A percentile compares a stretch with the other conserved stretches of the same genome.
These are phyloP conservation scores for Wickerhamiella shivajii DNA, from an alignment of 805 yeast genomes.

Conservation along the genomic window DNA sequence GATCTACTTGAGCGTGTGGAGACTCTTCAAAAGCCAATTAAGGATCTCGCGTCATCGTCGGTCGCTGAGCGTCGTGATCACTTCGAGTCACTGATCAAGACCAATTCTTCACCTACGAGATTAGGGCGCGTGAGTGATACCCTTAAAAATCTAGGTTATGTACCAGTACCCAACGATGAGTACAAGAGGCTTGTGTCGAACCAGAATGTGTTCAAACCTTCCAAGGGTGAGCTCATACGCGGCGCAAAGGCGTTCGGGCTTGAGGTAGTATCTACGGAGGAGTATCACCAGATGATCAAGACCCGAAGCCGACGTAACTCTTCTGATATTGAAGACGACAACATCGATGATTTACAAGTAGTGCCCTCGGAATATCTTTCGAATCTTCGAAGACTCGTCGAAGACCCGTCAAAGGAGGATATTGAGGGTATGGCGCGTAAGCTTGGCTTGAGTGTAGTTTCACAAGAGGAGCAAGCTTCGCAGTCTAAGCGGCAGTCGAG, in stretches of 20 bases:
- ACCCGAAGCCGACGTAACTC: too few relatives aligned
- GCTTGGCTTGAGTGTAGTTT: slow-evolving; percentile 14
- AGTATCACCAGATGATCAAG: slow-evolving; percentile 28
- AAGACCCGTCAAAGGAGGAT: slow-evolving; percentile 21
- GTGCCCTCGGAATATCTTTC: slow-evolving; percentile 23
- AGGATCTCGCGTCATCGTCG: slow-evolving; percentile 9
- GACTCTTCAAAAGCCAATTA: not conserved
- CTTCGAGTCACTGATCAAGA: slow-evolving; percentile 20
- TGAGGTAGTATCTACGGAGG: slow-evolving; percentile 32
- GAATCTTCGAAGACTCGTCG: slow-evolving; percentile 20
- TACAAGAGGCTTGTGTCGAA: slow-evolving; percentile 22
- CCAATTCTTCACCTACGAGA: slow-evolving; percentile 11
- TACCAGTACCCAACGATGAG: slow-evolving; percentile 25
- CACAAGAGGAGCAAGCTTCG: too few relatives aligned
- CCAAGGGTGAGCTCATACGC: slow-evolving; percentile 23
- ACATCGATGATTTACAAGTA: slow-evolving; percentile 14
- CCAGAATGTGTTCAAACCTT: slow-evolving; percentile 22
- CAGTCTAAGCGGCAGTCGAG: not conserved
- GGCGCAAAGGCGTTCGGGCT: slow-evolving; percentile 31
- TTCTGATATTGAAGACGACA: slow-evolving; percentile 3
- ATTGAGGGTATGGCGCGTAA: slow-evolving; percentile 18
- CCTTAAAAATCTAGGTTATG: slow-evolving; percentile 22
- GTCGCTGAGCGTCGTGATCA: slow-evolving; percentile 22
- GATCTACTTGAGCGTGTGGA: slow-evolving; percentile 6
- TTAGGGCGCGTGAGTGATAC: slow-evolving; percentile 21